Evolutionary conservation across 768 basidiomycete genomes (phyloP), one percentile per base, ranked within the genome.

Genomic region (Rubroboletus satanas): DNA sequence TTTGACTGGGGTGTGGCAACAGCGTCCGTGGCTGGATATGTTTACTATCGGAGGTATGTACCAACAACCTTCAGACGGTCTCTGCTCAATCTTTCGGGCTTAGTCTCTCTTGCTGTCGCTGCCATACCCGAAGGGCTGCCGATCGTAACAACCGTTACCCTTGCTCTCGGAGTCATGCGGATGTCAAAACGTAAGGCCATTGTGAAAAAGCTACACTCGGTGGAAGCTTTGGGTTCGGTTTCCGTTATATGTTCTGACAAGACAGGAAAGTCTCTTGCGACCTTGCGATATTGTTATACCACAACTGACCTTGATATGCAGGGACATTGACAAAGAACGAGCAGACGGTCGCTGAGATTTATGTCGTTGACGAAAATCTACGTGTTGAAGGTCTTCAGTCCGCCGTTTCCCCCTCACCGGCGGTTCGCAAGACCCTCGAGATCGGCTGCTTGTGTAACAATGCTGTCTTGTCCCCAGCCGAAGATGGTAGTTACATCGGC

Each of bases 191-290:
- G 93, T 23, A 96, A 93, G 57, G 95, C 95, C 0, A 98, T 98
- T 56, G 95, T 98, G 39, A 98, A 98, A 75, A 98, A 95, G 66
- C 74, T 98, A 42, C 96, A 94, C 59, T 93, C 91, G 3, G 95
- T 98, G 3, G 95, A 98, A 70, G 84, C 93, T 0, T 76, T 98
- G 3, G 95, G 95, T 2, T 92, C 90, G 3, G 92, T 98, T 12
- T 93, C 90, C n/a, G 95, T 98, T 9, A 95, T 98, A 58, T 98
- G 95, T 66, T 93, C 93, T 4, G 95, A 98, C 73, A 98, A 98
- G 73, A 98, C 96, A 43, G 94, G 92, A 85, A 60, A 48, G 79
- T 60, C 9, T 9, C 3, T 10, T 21, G 23, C 2, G 14, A 31
- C 10, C 11, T 35, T 8, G 39, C 0, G 17, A 42, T 12, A 12